phyloP scores from a whole-genome alignment of 768 basidiomycete genomes.

The Leccinum obscurum region DNA sequence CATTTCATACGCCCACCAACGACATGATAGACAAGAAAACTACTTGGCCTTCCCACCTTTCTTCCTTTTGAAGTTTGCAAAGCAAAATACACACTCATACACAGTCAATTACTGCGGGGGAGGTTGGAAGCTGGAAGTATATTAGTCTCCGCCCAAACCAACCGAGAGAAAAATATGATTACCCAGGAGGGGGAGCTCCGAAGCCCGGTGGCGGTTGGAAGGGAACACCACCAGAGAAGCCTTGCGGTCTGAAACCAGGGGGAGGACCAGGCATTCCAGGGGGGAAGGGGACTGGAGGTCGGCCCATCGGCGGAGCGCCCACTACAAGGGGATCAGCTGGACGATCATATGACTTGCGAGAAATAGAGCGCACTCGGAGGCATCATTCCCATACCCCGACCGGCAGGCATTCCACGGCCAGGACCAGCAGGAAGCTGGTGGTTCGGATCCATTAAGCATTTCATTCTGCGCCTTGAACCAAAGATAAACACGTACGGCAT shows the following conservation, averaged over 20 bases:
- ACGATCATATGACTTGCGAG: conserved; percentile 18
- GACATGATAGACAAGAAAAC: conserved; percentile 24
- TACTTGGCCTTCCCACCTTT: conserved; percentile 27
- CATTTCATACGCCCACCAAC: conserved; percentile 24
- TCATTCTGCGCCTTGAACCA: conserved; percentile 1
- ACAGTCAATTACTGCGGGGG: conserved; percentile 40
- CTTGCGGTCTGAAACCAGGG: conserved; percentile 82
- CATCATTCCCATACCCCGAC: conserved; percentile 96
- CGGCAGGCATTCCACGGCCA: conserved; percentile 94
- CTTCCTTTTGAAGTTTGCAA: conserved; percentile 18
- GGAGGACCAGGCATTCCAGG: conserved; percentile 86
- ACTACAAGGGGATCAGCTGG: conserved; percentile 38
- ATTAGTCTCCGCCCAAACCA: conserved; percentile 6
- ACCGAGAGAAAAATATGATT: conserved; percentile 27
- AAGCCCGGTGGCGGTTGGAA: conserved; percentile 84
- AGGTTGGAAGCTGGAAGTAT: conserved; percentile 43
- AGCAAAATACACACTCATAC: conserved; percentile 9
- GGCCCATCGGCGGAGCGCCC: conserved; percentile 58
- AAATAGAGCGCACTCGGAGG: conserved; percentile 62
- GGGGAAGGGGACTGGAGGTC: conserved; percentile 66
- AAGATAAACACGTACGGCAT: conserved; percentile 50
- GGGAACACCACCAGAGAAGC: conserved; percentile 79
- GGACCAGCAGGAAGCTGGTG: conserved; percentile 81
- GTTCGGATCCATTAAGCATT: conserved; percentile 20
- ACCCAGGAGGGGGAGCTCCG: conserved; percentile 84